phyloP scores from a whole-genome alignment of 495 filamentous ascomycete genomes.

The Neurospora sp. region DNA sequence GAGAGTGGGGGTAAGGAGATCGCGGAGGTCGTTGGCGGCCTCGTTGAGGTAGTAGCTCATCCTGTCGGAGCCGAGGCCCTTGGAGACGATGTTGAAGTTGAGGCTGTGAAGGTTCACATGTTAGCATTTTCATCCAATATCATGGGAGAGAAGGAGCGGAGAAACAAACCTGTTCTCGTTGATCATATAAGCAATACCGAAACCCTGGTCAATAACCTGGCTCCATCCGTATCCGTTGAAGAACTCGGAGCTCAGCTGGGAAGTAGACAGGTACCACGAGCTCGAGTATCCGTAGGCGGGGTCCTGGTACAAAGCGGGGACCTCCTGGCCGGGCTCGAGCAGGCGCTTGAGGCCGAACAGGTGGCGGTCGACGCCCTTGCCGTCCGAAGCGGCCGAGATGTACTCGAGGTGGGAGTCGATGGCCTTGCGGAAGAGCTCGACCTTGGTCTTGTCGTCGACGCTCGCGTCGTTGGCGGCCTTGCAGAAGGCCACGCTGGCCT shows the following conservation, averaged over 20 bases:
- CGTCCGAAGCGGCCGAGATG: slow-evolving; percentile 79
- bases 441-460: slow-evolving; percentile 49
- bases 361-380: slow-evolving; percentile 91
- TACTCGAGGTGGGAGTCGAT: slow-evolving; percentile 78
- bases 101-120: slow-evolving; percentile 43
- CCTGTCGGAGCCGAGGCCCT: slow-evolving; percentile 78
- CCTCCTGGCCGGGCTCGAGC: slow-evolving; percentile 66
- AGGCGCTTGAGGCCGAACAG: slow-evolving; percentile 94
- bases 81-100: slow-evolving; percentile 97
- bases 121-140: background rate
- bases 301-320: slow-evolving; percentile 79
- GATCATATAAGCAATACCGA: slow-evolving; percentile 99
- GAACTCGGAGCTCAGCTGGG: slow-evolving; percentile 88
- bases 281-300: slow-evolving; percentile 73
- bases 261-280: slow-evolving; percentile 82
- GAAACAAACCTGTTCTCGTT: slow-evolving; percentile 73
- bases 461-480: slow-evolving; percentile 64
- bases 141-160: background rate
- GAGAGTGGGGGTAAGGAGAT: slow-evolving; percentile 74
- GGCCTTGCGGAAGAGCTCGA: slow-evolving; percentile 71
- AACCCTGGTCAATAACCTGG: slow-evolving; percentile 93
- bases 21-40: slow-evolving; percentile 82
- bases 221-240: slow-evolving; percentile 99
- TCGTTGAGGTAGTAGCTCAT: slow-evolving; percentile 95
- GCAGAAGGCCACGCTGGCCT: slow-evolving; percentile 89